Evolutionary conservation across 208 protist species (phyloP).

Genomic region (Naegleria lovaniensis): DNA sequence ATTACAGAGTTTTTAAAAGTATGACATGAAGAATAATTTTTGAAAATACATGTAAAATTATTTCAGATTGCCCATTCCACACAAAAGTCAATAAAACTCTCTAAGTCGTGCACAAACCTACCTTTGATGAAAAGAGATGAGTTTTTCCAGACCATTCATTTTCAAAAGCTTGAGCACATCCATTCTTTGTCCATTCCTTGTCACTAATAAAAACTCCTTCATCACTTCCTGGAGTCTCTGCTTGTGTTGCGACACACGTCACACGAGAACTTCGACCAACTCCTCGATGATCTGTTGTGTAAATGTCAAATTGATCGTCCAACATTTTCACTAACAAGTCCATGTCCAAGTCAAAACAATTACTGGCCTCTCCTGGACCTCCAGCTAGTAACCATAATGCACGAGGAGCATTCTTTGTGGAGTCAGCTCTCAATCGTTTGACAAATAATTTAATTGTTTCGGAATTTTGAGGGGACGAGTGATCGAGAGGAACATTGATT

Average conservation of each 20-base stretch:
- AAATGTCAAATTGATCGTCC: not conserved
- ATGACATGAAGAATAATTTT: no score
- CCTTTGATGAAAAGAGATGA: not conserved
- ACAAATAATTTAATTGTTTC: not conserved
- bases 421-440: not conserved
- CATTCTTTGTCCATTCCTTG: not conserved
- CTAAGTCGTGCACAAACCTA: no score
- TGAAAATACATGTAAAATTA: no score
- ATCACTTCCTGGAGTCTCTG: slow-evolving; percentile 1
- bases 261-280: not conserved
- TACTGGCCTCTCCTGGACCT: not conserved
- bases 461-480: not conserved
- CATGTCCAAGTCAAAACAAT: not conserved
- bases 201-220: not conserved
- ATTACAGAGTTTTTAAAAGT: no score
- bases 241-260: not conserved
- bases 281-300: slow-evolving; percentile 23
- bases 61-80: no score
- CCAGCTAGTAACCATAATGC: not conserved
- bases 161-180: not conserved
- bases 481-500: not conserved
- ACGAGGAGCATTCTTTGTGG: not conserved
- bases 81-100: no score
- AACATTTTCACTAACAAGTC: not conserved
- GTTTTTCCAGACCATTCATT: not conserved